phyloP scores from a whole-genome alignment of 805 yeast species.

The Saccharomyces cerevisiae region DNA sequence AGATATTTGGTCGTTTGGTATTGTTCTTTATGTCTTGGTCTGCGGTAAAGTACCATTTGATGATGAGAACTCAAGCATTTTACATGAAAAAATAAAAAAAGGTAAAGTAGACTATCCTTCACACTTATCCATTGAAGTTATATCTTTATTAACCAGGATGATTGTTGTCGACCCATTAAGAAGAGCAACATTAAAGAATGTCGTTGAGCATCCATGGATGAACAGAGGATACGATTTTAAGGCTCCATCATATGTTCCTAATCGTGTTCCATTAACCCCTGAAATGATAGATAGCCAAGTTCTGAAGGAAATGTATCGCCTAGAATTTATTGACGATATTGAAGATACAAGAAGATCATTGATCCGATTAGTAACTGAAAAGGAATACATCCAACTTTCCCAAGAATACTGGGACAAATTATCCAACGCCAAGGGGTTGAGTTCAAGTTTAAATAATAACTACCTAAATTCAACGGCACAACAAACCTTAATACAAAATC shows the following conservation, averaged over 20 bases:
- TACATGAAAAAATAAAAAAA: slow-evolving; percentile 88
- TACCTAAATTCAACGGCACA: not conserved
- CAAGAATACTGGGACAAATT: slow-evolving; percentile 23
- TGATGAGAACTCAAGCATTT: slow-evolving; percentile 82
- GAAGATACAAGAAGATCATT: slow-evolving; percentile 51
- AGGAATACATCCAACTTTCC: slow-evolving; percentile 41
- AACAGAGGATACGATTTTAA: slow-evolving; percentile 71
- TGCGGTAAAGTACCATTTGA: slow-evolving; percentile 98
- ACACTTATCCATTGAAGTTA: slow-evolving; percentile 70
- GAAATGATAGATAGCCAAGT: slow-evolving; percentile 42
- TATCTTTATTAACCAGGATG: slow-evolving; percentile 76
- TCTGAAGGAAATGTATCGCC: slow-evolving; percentile 62
- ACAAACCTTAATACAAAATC: not conserved
- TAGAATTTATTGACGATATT: slow-evolving; percentile 66
- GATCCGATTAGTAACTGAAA: slow-evolving; percentile 49
- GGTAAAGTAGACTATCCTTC: slow-evolving; percentile 90
- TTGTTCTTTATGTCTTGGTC: slow-evolving; percentile 86
- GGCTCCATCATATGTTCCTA: slow-evolving; percentile 65
- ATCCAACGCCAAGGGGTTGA: not conserved
- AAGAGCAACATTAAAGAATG: slow-evolving; percentile 73
- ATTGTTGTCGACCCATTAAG: slow-evolving; percentile 79
- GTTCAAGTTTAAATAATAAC: not conserved
- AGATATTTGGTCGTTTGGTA: slow-evolving; percentile 97
- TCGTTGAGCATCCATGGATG: slow-evolving; percentile 92
- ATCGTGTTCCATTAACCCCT: slow-evolving; percentile 55